Percentiles rank a stretch among this genome's conserved stretches.
phyloP scores from a whole-genome alignment of 2,329 filamentous ascomycete genomes.

The Nemania sp. region DNA sequence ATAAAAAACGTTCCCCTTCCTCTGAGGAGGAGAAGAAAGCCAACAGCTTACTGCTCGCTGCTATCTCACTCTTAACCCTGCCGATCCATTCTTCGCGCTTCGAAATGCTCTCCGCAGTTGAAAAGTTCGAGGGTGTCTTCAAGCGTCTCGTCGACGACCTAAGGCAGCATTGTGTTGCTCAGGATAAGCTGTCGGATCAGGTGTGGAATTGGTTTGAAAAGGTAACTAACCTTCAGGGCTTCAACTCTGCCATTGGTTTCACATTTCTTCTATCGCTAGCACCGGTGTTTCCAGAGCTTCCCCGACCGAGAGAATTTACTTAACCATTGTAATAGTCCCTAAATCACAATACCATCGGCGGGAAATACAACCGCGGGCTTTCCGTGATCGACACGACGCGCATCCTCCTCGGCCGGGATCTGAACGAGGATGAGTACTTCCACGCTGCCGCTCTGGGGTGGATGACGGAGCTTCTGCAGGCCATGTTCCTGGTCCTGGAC shows the following conservation, averaged over 20 bases:
- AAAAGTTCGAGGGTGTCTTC: not conserved
- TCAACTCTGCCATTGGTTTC: not conserved
- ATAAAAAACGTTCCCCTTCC: not conserved
- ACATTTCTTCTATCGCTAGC: not conserved
- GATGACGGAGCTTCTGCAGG: not conserved
- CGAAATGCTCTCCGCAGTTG: not conserved
- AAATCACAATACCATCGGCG: not conserved
- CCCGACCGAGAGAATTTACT: not conserved
- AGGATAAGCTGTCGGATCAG: not conserved
- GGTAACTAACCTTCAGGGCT: not conserved
- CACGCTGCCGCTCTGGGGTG: not conserved
- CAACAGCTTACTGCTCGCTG: not conserved
- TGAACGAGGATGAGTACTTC: not conserved
- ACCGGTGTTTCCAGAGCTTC: not conserved
- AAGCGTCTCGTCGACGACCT: not conserved
- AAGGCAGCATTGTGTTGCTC: not conserved
- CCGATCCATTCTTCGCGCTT: not conserved
- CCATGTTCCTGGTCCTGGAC: not conserved
- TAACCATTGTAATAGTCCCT: not conserved
- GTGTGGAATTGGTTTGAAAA: not conserved
- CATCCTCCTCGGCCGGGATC: not conserved
- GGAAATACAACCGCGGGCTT: not conserved
- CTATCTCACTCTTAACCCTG: not conserved
- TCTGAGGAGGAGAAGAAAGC: not conserved
- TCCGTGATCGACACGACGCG: not conserved